Conservation (phyloP, 768 basidiomycete species). For the Harrya chromipes region DNA sequence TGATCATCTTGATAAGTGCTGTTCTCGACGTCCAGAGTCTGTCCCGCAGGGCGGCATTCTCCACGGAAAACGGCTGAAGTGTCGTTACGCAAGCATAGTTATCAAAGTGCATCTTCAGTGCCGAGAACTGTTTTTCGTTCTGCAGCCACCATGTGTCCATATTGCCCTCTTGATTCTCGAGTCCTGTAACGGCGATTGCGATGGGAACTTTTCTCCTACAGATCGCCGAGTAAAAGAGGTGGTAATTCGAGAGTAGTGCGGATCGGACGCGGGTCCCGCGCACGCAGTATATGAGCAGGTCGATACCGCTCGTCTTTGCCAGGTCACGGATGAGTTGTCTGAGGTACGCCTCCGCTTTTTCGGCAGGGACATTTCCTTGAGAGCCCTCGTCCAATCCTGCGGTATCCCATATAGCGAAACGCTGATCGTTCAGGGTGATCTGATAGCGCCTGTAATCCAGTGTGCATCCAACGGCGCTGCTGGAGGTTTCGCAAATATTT, state of each 20-base stretch:
- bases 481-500: conserved; percentile 29
- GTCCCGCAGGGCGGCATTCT: conserved; percentile 9
- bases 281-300: conserved; percentile 41
- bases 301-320: conserved; percentile 34
- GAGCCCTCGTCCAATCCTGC: conserved; percentile 32
- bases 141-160: conserved; percentile 35
- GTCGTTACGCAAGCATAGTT: conserved; percentile 35
- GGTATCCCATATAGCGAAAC: conserved; percentile 32
- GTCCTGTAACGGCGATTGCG: conserved; percentile 39
- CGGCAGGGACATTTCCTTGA: conserved; percentile 26
- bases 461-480: conserved; percentile 35
- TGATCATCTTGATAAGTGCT: conserved; percentile 19
- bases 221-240: conserved; percentile 38
- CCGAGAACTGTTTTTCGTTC: conserved; percentile 23
- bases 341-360: conserved; percentile 30
- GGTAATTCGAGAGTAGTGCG: conserved; percentile 37
- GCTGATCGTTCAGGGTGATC: conserved; percentile 15
- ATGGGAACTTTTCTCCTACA: conserved; percentile 40
- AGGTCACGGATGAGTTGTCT: conserved; percentile 36
- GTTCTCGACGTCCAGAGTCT: conserved; percentile 22
- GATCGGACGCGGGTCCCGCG: conserved; percentile 37
- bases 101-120: conserved; percentile 27
- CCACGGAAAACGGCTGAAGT: conserved; percentile 11
- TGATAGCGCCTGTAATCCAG: conserved; percentile 27
- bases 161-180: conserved; percentile 35